Base-by-base conservation (phyloP, 23 red algal genomes). In the Pyropia haitanensis region DNA sequence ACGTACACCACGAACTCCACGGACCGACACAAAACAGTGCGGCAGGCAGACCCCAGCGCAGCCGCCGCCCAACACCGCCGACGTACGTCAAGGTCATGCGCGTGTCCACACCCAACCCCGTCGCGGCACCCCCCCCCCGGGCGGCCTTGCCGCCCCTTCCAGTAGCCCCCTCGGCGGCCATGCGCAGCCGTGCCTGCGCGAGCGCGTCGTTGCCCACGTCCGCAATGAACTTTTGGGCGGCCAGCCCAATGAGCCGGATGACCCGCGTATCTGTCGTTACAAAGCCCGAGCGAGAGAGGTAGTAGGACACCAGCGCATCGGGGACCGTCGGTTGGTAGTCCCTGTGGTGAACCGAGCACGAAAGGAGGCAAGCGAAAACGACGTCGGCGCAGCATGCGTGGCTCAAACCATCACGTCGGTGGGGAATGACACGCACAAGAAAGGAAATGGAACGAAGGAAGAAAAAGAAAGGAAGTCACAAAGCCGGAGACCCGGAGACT, bases 191-290 rank as follows among this genome's bases (percentile, higher is more conserved):
- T 8, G 71, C 44, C 32, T 89, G 85, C 26, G 81, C 65, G 23
- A 98, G 68, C 51, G 86, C 86, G 15, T 98, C 94, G 70, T 88
- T 85, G 0, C 81, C 71, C n/a, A 98, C 72, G 62, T 98, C 94
- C 23, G 94, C 94, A 30, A 98, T 50, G 53, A 98, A 91, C 80
- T 98, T 98, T 57, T 98, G 94, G 5, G 86, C 86, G 61, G 94
- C 94, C 39, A 98, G 82, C 19, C 72, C 94, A 51, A 96, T 59
- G n/a, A 96, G 57, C 26, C 91, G 79, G 44, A 71, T 58, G 48
- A 83, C 79, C 25, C 78, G 76, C 15, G 62, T 20, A 65, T 96
- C 91, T n/a, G 83, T 56, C 3, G 91, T 89, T 32, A 70, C 55
- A 64, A 96, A 96, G 52, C 91, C 91, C 0, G 83, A 68, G 19